phyloP scores from a whole-genome alignment of 179 eudicot species.

The Heliamphora pulchella region DNA sequence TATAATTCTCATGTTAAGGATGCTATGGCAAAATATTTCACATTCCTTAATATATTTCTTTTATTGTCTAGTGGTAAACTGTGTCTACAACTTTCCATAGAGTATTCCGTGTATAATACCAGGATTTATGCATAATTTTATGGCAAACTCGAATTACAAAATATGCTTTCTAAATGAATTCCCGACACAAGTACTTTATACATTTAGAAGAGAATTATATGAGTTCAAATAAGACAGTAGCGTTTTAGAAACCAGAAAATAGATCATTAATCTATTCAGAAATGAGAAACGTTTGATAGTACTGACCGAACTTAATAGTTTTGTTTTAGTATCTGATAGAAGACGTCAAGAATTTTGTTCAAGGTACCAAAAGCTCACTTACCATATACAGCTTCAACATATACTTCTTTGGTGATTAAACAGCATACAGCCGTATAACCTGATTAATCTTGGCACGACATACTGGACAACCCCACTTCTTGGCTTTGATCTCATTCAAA shows the following conservation, averaged over 20 bases:
- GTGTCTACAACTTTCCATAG: too few species aligned
- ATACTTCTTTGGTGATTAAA: conserved; percentile 30
- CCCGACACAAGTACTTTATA: too few species aligned
- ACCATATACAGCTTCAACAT: conserved; percentile 8
- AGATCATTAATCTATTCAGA: not conserved
- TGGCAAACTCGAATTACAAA: too few species aligned
- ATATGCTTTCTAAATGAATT: too few species aligned
- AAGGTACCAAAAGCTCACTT: not conserved
- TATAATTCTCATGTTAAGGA: not conserved
- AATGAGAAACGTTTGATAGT: not conserved
- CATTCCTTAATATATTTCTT: too few species aligned
- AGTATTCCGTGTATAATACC: too few species aligned
- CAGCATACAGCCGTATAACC: conserved; percentile 67
- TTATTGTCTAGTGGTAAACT: too few species aligned
- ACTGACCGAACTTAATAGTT: not conserved
- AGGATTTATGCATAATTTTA: too few species aligned
- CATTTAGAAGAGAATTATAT: too few species aligned
- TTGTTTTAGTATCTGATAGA: not conserved
- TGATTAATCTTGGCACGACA: conserved; percentile 83
- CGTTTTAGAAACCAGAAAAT: not conserved
- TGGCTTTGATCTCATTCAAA: conserved; percentile 66
- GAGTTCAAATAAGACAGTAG: too few species aligned
- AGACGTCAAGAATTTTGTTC: not conserved
- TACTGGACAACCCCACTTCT: conserved; percentile 94
- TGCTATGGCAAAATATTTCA: too few species aligned